Evolutionary conservation across 257 asterid species (phyloP).

Genomic region (Solanum megistacrolobum): DNA sequence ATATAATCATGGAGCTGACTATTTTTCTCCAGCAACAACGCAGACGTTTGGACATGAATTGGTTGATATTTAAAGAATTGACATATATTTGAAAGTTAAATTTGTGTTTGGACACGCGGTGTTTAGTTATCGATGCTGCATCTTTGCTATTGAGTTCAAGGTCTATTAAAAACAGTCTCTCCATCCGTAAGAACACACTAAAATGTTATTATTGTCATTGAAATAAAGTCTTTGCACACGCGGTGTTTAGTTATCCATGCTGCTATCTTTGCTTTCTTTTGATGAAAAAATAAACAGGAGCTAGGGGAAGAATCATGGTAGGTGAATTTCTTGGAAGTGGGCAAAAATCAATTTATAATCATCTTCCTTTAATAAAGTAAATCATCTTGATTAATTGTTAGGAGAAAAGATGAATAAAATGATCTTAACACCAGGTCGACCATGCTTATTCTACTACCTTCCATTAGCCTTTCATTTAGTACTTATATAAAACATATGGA

Average conservation of each 20-base stretch:
- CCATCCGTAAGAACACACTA: neutral
- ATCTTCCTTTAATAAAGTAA: neutral
- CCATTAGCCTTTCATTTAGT: neutral
- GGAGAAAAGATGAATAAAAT: neutral
- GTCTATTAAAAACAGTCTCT: neutral
- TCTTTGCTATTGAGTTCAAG: neutral
- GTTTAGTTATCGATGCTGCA: too few relatives aligned
- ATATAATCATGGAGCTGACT: neutral
- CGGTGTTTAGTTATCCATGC: conserved; percentile 15
- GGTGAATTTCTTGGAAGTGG: conserved; percentile 5
- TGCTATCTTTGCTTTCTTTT: neutral
- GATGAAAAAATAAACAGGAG: neutral
- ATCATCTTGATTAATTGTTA: neutral
- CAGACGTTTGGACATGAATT: neutral
- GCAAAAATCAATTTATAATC: neutral
- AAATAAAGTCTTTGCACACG: neutral
- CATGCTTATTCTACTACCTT: neutral
- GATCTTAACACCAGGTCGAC: neutral
- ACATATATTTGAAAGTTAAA: too few relatives aligned
- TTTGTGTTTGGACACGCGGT: neutral
- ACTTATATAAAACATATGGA: neutral
- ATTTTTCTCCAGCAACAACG: neutral
- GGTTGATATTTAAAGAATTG: neutral
- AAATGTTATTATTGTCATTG: neutral
- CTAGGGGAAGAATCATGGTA: neutral